These are phyloP conservation scores for Malassezia sp. DNA, from an alignment of 1,284 basidiomycete species.

Conservation along the genomic window DNA sequence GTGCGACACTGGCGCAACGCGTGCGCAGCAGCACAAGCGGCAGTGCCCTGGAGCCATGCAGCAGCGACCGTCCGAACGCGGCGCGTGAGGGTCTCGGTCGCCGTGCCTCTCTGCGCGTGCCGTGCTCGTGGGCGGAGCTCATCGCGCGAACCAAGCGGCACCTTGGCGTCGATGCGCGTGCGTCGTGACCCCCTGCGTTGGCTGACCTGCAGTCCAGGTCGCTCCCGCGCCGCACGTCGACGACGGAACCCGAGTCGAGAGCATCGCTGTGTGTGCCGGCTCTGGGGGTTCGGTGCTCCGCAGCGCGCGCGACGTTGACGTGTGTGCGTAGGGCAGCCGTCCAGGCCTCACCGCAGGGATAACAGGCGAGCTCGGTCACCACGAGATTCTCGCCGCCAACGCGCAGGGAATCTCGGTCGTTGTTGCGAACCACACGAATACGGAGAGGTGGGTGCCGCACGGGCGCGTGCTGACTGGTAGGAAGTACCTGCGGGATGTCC, in stretches of 20 bases:
- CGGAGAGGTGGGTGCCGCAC: too few relatives aligned
- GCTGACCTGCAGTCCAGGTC: constrained; percentile 14
- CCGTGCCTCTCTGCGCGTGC: not conserved
- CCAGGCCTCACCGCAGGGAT: constrained; percentile 14
- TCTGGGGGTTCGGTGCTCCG: constrained; percentile 33
- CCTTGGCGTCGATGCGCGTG: constrained; percentile 5
- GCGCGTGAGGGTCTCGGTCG: constrained; percentile 10
- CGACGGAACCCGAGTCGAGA: constrained; percentile 18
- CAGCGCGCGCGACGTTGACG: constrained; percentile 23
- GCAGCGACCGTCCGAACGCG: constrained; percentile 6
- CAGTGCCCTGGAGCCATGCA: constrained; percentile 8
- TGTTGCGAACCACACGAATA: constrained; percentile 40
- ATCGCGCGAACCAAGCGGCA: constrained; percentile 2
- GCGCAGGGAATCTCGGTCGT: constrained; percentile 37
- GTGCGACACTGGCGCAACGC: not conserved
- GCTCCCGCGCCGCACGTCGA: not conserved
- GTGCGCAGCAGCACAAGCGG: constrained; percentile 1
- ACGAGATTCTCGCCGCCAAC: constrained; percentile 39
- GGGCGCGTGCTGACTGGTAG: too few relatives aligned
- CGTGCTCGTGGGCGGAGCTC: not conserved
- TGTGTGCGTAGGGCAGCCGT: too few relatives aligned
- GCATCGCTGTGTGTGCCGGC: constrained; percentile 38
- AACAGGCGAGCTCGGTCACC: constrained; percentile 40
- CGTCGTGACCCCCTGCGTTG: constrained; percentile 16
- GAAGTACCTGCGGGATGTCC: constrained; percentile 10